Evolutionary conservation across 176 grass and related monocot genomes (phyloP).

Genomic region (Avena insularis): DNA sequence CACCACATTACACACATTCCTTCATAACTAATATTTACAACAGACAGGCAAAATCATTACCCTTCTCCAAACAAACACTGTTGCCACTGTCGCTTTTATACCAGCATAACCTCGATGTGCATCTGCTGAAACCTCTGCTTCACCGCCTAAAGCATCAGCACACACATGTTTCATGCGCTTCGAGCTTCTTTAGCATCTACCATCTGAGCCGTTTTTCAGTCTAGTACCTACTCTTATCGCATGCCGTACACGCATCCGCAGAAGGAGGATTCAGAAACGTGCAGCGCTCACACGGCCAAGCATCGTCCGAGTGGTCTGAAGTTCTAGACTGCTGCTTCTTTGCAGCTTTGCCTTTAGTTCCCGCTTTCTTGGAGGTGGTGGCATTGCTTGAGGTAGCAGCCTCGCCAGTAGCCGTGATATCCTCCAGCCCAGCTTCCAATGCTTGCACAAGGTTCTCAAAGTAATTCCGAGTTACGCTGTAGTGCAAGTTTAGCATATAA

Average conservation of each 20-base stretch:
- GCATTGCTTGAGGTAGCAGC: constrained; percentile 44
- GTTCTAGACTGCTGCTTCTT: constrained; percentile 50
- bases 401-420: constrained; percentile 52
- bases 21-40: constrained; percentile 53
- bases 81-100: background rate
- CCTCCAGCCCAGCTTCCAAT: constrained; percentile 80
- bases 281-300: constrained; percentile 72
- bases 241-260: constrained; percentile 42
- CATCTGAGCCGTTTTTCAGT: background rate
- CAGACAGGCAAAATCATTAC: constrained; percentile 4
- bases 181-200: constrained; percentile 7
- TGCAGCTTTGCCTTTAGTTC: constrained; percentile 51
- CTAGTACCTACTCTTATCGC: constrained; percentile 43
- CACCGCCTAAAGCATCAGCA: background rate
- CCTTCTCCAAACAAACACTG: background rate
- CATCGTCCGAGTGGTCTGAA: constrained; percentile 44
- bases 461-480: constrained; percentile 83
- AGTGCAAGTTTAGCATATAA: background rate
- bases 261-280: constrained; percentile 58
- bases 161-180: background rate
- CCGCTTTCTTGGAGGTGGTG: constrained; percentile 55
- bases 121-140: constrained; percentile 27
- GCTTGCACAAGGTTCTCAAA: constrained; percentile 96
- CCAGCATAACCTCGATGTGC: constrained; percentile 25
- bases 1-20: constrained; percentile 11